Evolutionary conservation across 2,329 filamentous ascomycete species (phyloP), one percentile per base, ranked within the genome.

Genomic region (Ambrosiella beaveri): DNA sequence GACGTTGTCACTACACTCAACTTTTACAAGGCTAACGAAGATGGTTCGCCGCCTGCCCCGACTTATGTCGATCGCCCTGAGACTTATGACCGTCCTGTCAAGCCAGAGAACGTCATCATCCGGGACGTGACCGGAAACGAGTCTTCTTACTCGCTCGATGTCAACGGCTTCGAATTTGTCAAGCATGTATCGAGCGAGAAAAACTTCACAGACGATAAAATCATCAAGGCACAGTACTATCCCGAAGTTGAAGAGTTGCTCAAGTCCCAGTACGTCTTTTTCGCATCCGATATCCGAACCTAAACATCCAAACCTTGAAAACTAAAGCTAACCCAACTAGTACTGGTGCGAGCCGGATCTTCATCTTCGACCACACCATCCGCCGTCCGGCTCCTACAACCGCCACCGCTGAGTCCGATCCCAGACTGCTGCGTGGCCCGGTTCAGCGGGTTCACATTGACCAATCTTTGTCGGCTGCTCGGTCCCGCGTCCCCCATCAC

Each of bases 301-400:
- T n/a, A n/a, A n/a, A n/a, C n/a, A n/a, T n/a, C n/a, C n/a, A n/a
- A 41, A 8, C 44, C 5, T 40, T 60, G 44, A 1, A 59, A 49
- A 71, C 74, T n/a, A 71, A 27, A 17, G 35, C 36, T 57, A 19
- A 27, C 39, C 47, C 19, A 4, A n/a, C 19, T n/a, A 79, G 78
- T 1, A 83, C 81, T 27, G 77, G 79, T 2, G 75, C 82, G n/a
- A 61, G 64, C 11, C 73, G 75, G n/a, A 72, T 88, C 7, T 70
- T 84, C 57, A 69, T 88, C 59, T 88, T 88, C 70, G 84, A 88
- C 69, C 82, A 88, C 68, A 88, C 84, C 9, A 81, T 87, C 63
- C 80, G 86, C 40, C 67, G 68, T 50, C 70, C 71, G 0, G 70
- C 70, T 6, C 27, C 82, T 78, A 81, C 77, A 67, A 19, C 51